phyloP scores from a whole-genome alignment of 495 filamentous ascomycete species.

The Zalerion maritima region DNA sequence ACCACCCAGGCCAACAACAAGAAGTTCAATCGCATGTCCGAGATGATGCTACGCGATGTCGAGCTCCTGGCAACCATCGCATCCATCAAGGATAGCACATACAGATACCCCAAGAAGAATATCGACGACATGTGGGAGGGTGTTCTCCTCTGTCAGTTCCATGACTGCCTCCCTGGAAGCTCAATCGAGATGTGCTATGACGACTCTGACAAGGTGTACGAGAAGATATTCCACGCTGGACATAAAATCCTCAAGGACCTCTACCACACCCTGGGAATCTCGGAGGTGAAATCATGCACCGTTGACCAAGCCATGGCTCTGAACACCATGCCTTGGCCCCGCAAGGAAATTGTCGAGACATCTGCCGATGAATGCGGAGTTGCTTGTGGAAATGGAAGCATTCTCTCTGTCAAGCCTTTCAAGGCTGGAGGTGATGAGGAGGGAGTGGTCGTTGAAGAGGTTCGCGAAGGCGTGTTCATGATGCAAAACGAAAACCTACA shows the following conservation, averaged over 20 bases:
- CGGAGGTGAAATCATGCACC: conserved; percentile 16
- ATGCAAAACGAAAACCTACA: conserved; percentile 62
- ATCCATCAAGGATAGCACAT: conserved; percentile 50
- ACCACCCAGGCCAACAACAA: conserved; percentile 98
- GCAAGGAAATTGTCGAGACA: conserved; percentile 54
- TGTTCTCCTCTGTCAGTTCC: conserved; percentile 80
- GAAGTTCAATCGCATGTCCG: conserved; percentile 73
- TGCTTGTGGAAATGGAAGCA: conserved; percentile 31
- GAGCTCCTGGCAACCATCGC: conserved; percentile 83
- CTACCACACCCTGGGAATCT: conserved; percentile 49
- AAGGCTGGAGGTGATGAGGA: conserved; percentile 24
- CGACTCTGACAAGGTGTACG: conserved; percentile 78
- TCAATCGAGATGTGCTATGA: conserved; percentile 95
- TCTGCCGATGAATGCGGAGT: conserved; percentile 31
- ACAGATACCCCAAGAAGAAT: conserved; percentile 81
- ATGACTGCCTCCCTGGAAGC: conserved; percentile 92
- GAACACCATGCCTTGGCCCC: conserved; percentile 75
- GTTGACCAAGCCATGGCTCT: conserved; percentile 37
- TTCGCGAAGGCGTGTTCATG: conserved; percentile 55
- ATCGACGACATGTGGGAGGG: conserved; percentile 92
- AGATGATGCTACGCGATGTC: conserved; percentile 71
- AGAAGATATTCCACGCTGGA: conserved; percentile 64
- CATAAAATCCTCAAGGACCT: conserved; percentile 55
- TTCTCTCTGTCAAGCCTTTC: conserved; percentile 35
- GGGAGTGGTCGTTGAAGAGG: conserved; percentile 48